Evolutionary conservation across 1,139 yeast genomes (phyloP), one percentile per base, ranked within the genome.

Genomic region (Scheffersomyces titani): DNA sequence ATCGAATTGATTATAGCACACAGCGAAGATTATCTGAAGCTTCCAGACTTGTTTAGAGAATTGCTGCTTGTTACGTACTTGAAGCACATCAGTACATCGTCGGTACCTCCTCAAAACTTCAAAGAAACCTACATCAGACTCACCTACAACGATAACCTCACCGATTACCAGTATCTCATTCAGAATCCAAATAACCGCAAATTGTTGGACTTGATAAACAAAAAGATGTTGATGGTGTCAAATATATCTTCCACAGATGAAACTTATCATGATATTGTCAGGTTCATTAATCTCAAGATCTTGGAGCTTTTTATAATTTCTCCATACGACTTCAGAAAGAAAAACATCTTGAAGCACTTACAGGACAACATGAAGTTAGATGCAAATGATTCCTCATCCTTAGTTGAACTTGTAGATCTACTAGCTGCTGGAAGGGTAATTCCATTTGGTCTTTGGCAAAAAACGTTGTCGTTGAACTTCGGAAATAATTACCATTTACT

Each of bases 151-250:
- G 76, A 72, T 54, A 61, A 77, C 48, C 57, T 60, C 51, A 66
- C 75, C 2, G 82, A 78, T 61, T 74, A 65, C 60, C 73, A 71
- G 56, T 69, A 65, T 53, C 59, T 77, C n/a, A 58, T 70, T 3
- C 62, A 66, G 21, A 57, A 51, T 18, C 63, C 63, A 2, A 64
- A 65, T 47, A 57, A 63, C n/a, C 57, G 59, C 22, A 68, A 70
- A 51, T 63, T 77, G 19, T 70, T 76, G 50, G 82, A 77, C 47
- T 67, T 78, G 58, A 69, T 77, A 24, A 75, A 76, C 59, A 77
- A 77, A 59, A 78, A 78, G 60, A 62, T 77, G 51, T 63, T 73
- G n/a, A 59, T 72, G 20, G 56, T 70, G 2, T 71, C 69, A 49
- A 60, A 63, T 51, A 51, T 66, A 7, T 64, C 69, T 3, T 22